Conservation (phyloP, 768 basidiomycete species). For the Tricholoma matsutake region DNA sequence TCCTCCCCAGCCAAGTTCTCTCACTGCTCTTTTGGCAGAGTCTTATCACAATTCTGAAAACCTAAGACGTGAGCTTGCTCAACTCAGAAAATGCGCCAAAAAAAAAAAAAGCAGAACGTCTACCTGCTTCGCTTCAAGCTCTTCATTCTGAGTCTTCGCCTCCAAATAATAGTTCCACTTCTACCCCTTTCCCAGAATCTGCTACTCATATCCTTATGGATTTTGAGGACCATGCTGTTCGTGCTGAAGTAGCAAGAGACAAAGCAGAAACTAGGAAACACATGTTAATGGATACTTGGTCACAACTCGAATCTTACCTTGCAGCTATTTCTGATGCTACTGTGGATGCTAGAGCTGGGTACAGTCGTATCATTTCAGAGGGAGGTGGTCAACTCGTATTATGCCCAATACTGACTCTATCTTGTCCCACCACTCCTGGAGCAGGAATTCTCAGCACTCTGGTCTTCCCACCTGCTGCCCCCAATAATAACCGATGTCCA, state of each 20-base stretch:
- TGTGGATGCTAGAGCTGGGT: conserved; percentile 48
- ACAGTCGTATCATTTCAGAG: conserved; percentile 41
- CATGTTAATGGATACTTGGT: conserved; percentile 47
- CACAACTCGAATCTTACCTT: conserved; percentile 48
- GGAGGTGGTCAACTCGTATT: conserved; percentile 44
- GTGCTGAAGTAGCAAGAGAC: conserved; percentile 52
- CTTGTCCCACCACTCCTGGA: not conserved
- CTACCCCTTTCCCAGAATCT: conserved; percentile 15
- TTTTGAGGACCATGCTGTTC: conserved; percentile 46
- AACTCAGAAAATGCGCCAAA: conserved; percentile 43
- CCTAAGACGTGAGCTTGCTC: conserved; percentile 47
- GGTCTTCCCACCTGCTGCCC: conserved; percentile 17
- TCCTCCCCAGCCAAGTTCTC: conserved; percentile 24
- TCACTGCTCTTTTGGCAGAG: conserved; percentile 54
- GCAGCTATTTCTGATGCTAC: conserved; percentile 40
- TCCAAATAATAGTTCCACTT: conserved; percentile 11
- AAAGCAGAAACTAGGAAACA: conserved; percentile 49
- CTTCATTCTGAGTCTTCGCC: conserved; percentile 4
- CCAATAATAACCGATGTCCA: conserved; percentile 19
- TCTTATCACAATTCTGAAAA: conserved; percentile 51
- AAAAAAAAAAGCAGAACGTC: conserved; percentile 53
- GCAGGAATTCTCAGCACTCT: not conserved
- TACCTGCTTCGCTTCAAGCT: conserved; percentile 21
- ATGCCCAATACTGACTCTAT: conserved; percentile 23
- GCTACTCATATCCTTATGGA: conserved; percentile 38